phyloP scores from a whole-genome alignment of 257 asterid species.

The Echium plantagineum region DNA sequence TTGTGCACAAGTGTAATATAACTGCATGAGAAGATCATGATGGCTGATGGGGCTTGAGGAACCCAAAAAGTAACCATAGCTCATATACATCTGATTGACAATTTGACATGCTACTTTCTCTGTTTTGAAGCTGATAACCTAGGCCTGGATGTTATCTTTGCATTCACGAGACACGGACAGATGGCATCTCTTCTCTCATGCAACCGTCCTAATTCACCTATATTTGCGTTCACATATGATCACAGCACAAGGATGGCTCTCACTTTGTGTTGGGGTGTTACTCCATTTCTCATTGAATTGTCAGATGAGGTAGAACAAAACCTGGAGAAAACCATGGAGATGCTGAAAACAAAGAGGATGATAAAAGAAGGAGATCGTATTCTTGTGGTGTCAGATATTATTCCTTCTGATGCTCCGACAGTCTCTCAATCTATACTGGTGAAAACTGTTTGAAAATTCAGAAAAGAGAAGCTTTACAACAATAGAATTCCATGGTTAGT shows the following conservation, averaged over 20 bases:
- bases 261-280: conserved; percentile 74
- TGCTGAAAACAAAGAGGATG: conserved; percentile 48
- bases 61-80: too few relatives aligned
- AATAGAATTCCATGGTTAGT: too few relatives aligned
- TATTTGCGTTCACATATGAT: conserved; percentile 65
- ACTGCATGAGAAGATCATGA: too few relatives aligned
- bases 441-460: conserved; percentile 22
- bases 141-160: conserved; percentile 70
- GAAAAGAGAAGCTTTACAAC: too few relatives aligned
- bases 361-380: conserved; percentile 48
- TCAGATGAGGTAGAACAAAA: conserved; percentile 73
- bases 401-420: conserved; percentile 43
- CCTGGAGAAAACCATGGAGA: conserved; percentile 30
- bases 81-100: too few relatives aligned
- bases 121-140: conserved; percentile 56
- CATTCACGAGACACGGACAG: conserved; percentile 62
- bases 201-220: conserved; percentile 67
- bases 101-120: too few relatives aligned
- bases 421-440: conserved; percentile 69
- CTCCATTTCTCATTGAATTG: conserved; percentile 46
- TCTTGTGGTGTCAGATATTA: conserved; percentile 54
- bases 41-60: too few relatives aligned
- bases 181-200: conserved; percentile 79
- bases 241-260: conserved; percentile 62
- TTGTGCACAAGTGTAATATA: too few relatives aligned